Evolutionary conservation across 2,329 filamentous ascomycete genomes (phyloP), one percentile per base, ranked within the genome.

Genomic region (Fusarium sp.): DNA sequence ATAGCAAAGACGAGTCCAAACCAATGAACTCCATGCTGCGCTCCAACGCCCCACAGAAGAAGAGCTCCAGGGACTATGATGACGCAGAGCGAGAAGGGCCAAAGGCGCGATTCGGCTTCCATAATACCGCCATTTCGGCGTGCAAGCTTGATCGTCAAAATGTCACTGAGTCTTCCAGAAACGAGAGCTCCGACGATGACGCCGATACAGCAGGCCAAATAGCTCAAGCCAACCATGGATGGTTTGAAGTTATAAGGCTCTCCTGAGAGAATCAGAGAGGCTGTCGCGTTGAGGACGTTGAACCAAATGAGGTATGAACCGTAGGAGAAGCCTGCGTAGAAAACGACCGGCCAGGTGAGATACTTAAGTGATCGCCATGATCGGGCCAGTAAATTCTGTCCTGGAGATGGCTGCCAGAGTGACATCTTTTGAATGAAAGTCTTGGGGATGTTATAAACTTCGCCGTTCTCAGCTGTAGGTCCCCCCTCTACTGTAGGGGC

Each of bases 251-350:
- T 76, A 60, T 82, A 82, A 8, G 23, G 23, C 23, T 23, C 23
- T 23, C 1, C 80, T 79, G 0, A 76, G 1, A 82, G 72, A 13
- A 82, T 78, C 23, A 81, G 78, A 32, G 76, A 83, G 20, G 75
- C 78, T 3, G 77, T 84, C 61, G 79, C 80, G 45, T 81, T 81
- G 19, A 81, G 74, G 4, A 82, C 78, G 60, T 80, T 81, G 72
- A 81, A 82, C 73, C 78, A 82, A 33, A 81, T 75, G 5, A 82
- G 75, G 25, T 81, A 80, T 0, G 78, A 78, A 4, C 80, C 80
- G 56, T 82, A 82, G 10, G 77, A 78, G 51, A 82, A 82, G 11
- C 80, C 79, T 0, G 78, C 73, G 52, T 79, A 83, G 46, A 82
- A 79, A 19, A 82, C 76, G n/a, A 81, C 77, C 0, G 81, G 81